Conservation (phyloP, 2,329 filamentous ascomycete genomes). For the Aspergillus sp. region DNA sequence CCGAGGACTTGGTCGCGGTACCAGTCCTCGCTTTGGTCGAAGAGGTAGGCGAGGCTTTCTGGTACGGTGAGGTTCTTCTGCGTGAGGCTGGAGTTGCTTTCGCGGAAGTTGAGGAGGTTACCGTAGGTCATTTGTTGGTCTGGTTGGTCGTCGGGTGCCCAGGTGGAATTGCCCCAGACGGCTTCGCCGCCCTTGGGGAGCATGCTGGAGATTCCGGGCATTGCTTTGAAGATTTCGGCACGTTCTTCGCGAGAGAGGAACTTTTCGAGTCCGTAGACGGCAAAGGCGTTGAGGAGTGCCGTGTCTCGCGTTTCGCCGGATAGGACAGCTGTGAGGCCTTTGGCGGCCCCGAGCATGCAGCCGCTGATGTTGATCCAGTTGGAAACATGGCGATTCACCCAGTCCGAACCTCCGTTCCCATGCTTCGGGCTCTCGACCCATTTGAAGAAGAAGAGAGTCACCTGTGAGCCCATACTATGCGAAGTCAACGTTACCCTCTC, state of each 20-base stretch:
- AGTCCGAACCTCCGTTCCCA: conserved; percentile 77
- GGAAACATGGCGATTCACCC: conserved; percentile 88
- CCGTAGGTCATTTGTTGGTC: conserved; percentile 74
- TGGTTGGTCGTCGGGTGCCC: conserved; percentile 82
- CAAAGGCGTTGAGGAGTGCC: conserved; percentile 91
- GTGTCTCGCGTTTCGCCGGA: conserved; percentile 99
- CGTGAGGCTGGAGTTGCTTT: conserved; percentile 61
- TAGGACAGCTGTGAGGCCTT: conserved; percentile 84
- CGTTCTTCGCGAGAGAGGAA: conserved; percentile 89
- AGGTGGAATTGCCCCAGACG: conserved; percentile 87
- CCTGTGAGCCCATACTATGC: conserved; percentile 97
- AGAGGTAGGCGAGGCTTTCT: conserved; percentile 74
- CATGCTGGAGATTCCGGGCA: conserved; percentile 97
- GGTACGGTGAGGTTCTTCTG: conserved; percentile 75
- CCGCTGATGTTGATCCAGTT: conserved; percentile 98
- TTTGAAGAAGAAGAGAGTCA: conserved; percentile 77
- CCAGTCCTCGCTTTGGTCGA: conserved; percentile 79
- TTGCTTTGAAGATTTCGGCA: conserved; percentile 89
- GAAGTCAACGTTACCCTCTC: conserved; percentile 84
- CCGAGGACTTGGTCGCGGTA: conserved; percentile 70
- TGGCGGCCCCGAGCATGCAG: conserved; percentile 93
- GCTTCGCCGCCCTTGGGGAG: conserved; percentile 88
- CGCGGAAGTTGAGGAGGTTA: conserved; percentile 79
- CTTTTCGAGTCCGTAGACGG: conserved; percentile 94
- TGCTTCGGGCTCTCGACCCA: conserved; percentile 77